Conservation (phyloP, 352 stramenopile genomes). For the Phytophthora colocasiae region DNA sequence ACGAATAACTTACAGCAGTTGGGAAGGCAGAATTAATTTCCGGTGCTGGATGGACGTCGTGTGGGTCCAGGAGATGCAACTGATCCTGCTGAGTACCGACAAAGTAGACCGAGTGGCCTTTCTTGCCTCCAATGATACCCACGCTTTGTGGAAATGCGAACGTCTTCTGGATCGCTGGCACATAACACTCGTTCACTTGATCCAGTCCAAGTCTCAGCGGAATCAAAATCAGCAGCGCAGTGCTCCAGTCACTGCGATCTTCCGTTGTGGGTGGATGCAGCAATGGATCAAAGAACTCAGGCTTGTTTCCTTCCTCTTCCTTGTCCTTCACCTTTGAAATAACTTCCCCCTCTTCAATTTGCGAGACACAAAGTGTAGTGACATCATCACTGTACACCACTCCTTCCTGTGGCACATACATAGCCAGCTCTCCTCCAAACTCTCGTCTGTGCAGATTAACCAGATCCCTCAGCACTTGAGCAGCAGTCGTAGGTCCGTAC, state of each 20-base stretch:
- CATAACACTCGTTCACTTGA: conserved; percentile 83
- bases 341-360: conserved; percentile 42
- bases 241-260: conserved; percentile 76
- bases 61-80: conserved; percentile 86
- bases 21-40: conserved; percentile 79
- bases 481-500: conserved; percentile 92
- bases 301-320: conserved; percentile 1
- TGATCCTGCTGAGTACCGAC: conserved; percentile 89
- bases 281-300: conserved; percentile 86
- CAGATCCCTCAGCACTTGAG: conserved; percentile 89
- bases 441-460: conserved; percentile 74
- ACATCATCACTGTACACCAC: conserved; percentile 87
- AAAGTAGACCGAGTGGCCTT: conserved; percentile 96
- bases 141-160: conserved; percentile 94
- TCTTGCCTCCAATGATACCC: conserved; percentile 95
- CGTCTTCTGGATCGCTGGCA: conserved; percentile 73
- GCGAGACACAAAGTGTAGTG: conserved; percentile 71
- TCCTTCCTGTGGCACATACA: conserved; percentile 88
- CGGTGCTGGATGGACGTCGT: conserved; percentile 72
- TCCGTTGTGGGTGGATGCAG: conserved; percentile 70
- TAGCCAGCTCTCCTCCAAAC: conserved; percentile 52
- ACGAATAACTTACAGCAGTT: conserved; percentile 54
- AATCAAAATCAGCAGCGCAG: conserved; percentile 91
- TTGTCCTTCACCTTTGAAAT: conserved; percentile 11
- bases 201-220: conserved; percentile 93